These are phyloP conservation scores for Tolypocladium sp. DNA, from an alignment of 2,329 filamentous ascomycete species.

Conservation along the genomic window DNA sequence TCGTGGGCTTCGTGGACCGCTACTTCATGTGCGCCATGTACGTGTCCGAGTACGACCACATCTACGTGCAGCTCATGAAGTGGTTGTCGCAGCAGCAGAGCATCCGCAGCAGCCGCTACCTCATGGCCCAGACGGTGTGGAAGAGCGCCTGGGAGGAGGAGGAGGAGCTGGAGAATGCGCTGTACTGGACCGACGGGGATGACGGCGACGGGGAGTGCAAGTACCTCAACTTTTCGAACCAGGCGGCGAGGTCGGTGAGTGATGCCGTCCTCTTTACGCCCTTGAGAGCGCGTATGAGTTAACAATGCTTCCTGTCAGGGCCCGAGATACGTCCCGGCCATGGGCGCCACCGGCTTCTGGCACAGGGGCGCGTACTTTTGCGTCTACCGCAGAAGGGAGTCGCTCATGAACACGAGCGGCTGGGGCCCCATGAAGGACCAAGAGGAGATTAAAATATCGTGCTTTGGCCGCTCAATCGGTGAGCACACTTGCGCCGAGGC, in stretches of 20 bases:
- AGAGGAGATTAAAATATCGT: conserved; percentile 44
- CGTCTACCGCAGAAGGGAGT: conserved; percentile 36
- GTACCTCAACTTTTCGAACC: conserved; percentile 51
- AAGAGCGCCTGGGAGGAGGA: conserved; percentile 49
- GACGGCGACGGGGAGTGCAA: conserved; percentile 22
- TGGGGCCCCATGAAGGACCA: conserved; percentile 37
- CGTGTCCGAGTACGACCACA: conserved; percentile 46
- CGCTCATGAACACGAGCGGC: conserved; percentile 21
- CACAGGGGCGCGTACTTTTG: conserved; percentile 40
- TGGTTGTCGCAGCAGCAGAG: conserved; percentile 46
- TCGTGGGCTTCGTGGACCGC: conserved; percentile 26
- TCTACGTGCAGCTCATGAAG: conserved; percentile 49
- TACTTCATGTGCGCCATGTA: conserved; percentile 44
- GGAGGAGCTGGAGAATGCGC: conserved; percentile 31
- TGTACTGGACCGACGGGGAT: conserved; percentile 27
- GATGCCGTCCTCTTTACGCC: neutral
- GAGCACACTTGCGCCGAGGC: neutral
- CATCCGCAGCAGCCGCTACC: conserved; percentile 39
- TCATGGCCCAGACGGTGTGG: conserved; percentile 46
- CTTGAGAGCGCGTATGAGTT: neutral
- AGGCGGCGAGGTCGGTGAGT: conserved; percentile 40
- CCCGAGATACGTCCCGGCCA: conserved; percentile 44
- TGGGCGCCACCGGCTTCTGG: conserved; percentile 46
- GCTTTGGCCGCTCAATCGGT: conserved; percentile 38
- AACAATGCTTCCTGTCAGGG: conserved; percentile 17